Conservation (phyloP, 2,329 filamentous ascomycete species). For the Phoma sp. region DNA sequence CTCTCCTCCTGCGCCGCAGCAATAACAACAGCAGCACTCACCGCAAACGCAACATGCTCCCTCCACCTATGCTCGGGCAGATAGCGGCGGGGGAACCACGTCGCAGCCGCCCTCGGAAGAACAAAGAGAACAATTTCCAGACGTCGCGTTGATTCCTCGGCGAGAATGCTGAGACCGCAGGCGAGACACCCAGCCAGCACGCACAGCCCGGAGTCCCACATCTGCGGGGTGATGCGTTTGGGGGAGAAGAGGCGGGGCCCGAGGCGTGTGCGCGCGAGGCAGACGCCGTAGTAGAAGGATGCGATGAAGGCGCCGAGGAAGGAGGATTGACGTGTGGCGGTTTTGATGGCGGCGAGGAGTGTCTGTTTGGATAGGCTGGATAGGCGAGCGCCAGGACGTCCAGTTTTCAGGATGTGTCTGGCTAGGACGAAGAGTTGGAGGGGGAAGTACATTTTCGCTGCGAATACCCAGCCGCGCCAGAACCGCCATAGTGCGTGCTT, state of each 20-base stretch:
- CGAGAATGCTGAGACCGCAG: slow-evolving; percentile 82
- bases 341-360: slow-evolving; percentile 61
- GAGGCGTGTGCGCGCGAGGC: slow-evolving; percentile 75
- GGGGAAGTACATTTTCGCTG: slow-evolving; percentile 78
- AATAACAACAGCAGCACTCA: slow-evolving; percentile 42
- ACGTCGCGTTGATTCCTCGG: slow-evolving; percentile 70
- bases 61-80: slow-evolving; percentile 36
- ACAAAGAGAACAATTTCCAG: slow-evolving; percentile 84
- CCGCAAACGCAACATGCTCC: slow-evolving; percentile 40
- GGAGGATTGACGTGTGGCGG: slow-evolving; percentile 73
- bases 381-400: slow-evolving; percentile 26
- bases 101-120: slow-evolving; percentile 77
- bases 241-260: slow-evolving; percentile 73
- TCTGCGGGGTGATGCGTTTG: slow-evolving; percentile 60
- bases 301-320: slow-evolving; percentile 81
- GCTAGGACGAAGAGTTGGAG: slow-evolving; percentile 63
- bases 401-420: slow-evolving; percentile 17
- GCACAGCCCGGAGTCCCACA: slow-evolving; percentile 70
- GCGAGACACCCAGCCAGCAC: slow-evolving; percentile 74
- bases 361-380: slow-evolving; percentile 31
- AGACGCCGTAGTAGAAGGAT: slow-evolving; percentile 86
- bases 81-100: slow-evolving; percentile 76
- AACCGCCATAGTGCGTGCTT: slow-evolving; percentile 75
- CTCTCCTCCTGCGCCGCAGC: slow-evolving; percentile 39
- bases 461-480: slow-evolving; percentile 72